phyloP scores from a whole-genome alignment of 352 stramenopile genomes.

The Pythium grandisporangium region DNA sequence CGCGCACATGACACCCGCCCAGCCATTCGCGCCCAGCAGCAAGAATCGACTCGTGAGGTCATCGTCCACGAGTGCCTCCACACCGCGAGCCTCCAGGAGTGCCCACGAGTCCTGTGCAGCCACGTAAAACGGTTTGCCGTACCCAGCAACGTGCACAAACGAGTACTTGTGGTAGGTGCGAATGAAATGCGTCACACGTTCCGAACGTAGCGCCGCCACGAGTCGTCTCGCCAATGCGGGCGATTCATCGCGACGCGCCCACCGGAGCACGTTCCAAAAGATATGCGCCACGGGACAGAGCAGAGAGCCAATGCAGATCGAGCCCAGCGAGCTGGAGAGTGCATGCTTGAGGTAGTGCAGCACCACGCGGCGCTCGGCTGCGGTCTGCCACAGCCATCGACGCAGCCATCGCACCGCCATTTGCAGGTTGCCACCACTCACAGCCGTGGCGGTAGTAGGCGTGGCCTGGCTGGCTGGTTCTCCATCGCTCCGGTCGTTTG shows the following conservation, averaged over 20 bases:
- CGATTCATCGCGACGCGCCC: conserved; percentile 63
- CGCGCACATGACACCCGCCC: conserved; percentile 70
- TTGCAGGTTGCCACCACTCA: too few species aligned
- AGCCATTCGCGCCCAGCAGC: conserved; percentile 63
- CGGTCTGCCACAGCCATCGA: conserved; percentile 8
- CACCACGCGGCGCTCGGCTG: conserved; percentile 42
- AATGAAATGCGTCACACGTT: conserved; percentile 65
- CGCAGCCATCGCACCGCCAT: too few species aligned
- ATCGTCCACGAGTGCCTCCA: conserved; percentile 81
- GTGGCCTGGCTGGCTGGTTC: conserved; percentile 3
- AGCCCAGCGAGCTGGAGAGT: conserved; percentile 68
- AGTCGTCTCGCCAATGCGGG: conserved; percentile 51
- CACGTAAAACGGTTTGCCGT: conserved; percentile 74
- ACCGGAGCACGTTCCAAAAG: conserved; percentile 70
- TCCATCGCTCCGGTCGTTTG: background rate
- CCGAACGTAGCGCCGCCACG: conserved; percentile 46
- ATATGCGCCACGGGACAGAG: conserved; percentile 69
- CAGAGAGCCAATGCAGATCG: conserved; percentile 77
- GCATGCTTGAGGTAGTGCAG: conserved; percentile 56
- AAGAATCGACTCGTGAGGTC: conserved; percentile 75
- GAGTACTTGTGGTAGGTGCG: conserved; percentile 83
- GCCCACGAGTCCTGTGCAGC: conserved; percentile 69
- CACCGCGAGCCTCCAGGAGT: conserved; percentile 66
- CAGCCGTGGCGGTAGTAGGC: too few species aligned
- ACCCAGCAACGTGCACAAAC: conserved; percentile 74